phyloP scores from a whole-genome alignment of 129 eudicot species.

The Lonicera japonica region DNA sequence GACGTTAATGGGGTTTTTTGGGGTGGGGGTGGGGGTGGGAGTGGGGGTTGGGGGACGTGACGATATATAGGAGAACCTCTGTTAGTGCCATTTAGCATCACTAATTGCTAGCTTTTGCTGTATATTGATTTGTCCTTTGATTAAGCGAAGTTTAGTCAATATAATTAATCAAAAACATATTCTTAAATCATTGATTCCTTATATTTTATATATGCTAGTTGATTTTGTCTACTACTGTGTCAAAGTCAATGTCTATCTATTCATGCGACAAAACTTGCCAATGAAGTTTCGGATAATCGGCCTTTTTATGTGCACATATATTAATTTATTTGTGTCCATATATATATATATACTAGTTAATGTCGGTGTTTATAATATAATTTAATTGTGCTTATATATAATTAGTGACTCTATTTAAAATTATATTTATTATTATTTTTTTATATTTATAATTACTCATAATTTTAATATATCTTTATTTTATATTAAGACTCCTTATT shows the following conservation, averaged over 20 bases:
- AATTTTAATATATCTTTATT: too few species aligned
- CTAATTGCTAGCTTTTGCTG: neutral
- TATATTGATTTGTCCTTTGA: neutral
- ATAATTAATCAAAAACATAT: neutral
- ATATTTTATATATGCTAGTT: neutral
- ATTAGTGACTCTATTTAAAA: too few species aligned
- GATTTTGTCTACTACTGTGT: neutral
- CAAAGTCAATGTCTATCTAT: slow-evolving; percentile 18
- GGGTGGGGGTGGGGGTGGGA: neutral
- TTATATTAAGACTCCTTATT: too few species aligned
- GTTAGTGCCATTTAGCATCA: slow-evolving; percentile 5
- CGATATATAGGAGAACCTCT: slow-evolving; percentile 9
- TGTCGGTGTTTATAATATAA: too few species aligned
- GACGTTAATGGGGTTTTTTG: neutral
- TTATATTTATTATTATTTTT: too few species aligned
- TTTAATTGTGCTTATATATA: too few species aligned
- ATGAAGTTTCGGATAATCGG: slow-evolving; percentile 24
- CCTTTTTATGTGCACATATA: neutral
- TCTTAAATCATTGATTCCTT: neutral
- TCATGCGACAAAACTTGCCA: slow-evolving; percentile 16
- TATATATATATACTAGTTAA: neutral
- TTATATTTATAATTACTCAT: too few species aligned
- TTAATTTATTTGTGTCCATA: neutral
- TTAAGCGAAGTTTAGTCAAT: neutral
- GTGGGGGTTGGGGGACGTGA: too few species aligned